Evolutionary conservation across 306 rosid species (phyloP).

Genomic region (Cucumis melo): DNA sequence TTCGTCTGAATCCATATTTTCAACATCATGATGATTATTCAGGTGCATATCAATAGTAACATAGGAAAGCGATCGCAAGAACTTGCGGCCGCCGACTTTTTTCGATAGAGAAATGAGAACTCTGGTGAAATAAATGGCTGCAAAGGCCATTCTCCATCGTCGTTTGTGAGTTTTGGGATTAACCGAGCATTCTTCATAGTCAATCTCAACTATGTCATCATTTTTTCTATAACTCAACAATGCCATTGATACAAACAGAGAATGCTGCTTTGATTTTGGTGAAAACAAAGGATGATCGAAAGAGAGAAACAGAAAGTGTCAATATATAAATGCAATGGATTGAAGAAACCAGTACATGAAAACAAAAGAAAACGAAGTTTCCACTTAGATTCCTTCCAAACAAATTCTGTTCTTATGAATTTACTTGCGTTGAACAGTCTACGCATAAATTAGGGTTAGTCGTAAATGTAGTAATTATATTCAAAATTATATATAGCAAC

Average conservation of each 20-base stretch:
- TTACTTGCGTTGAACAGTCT: neutral
- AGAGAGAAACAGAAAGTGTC: neutral
- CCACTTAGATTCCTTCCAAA: neutral
- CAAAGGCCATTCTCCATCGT: constrained; percentile 9
- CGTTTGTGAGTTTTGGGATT: neutral
- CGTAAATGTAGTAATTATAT: no score
- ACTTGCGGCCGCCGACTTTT: neutral
- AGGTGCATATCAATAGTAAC: constrained; percentile 1
- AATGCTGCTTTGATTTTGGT: no score
- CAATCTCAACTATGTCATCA: neutral
- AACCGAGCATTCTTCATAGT: neutral
- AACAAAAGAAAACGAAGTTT: neutral
- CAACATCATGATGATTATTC: neutral
- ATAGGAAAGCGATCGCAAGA: constrained; percentile 9
- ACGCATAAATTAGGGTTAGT: no score
- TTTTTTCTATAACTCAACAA: neutral
- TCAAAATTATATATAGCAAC: no score
- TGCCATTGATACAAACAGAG: neutral
- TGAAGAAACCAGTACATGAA: neutral
- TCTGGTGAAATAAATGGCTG: constrained; percentile 12
- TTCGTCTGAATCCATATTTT: neutral
- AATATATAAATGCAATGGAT: neutral
- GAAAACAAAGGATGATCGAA: neutral
- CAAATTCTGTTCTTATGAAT: no score
- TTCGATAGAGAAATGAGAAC: constrained; percentile 6